Evolutionary conservation across 495 filamentous ascomycete genomes (phyloP), one percentile per base, ranked within the genome.

Genomic region (Amniculicola lignicola): DNA sequence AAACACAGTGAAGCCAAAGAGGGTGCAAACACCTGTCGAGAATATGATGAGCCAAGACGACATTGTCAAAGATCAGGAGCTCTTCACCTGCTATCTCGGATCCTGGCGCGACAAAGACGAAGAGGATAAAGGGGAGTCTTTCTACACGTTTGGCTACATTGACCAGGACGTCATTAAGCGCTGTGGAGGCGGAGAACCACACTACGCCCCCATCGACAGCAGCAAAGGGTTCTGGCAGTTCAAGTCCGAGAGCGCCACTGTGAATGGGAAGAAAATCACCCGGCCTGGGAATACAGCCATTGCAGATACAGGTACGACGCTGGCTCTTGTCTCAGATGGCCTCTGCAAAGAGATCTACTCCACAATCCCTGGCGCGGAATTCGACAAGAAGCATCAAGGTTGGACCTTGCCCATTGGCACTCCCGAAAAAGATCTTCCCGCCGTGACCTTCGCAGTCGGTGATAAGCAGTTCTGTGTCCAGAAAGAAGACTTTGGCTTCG

Each of bases 81-180:
- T 92, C n/a, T 90, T 90, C 73, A 90, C 86, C 0, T 83, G 78
- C 18, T 83, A 86, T 47, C 78, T 90, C 36, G 84, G 84, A 54
- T 83, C 77, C 48, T 80, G 77, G 70, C 77, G 80, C 19, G 82
- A 86, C 68, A 61, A 71, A 24, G 66, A 76, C 36, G 79, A 80
- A 42, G 69, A 69, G 0, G 73, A 77, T 50, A 79, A 82, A 38
- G 76, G 78, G 45, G 73, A 78, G 45, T 83, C 82, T 1, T 90
- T 90, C 74, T 90, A 87, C 71, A 90, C 87, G 0, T 90, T 90
- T 60, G 88, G 87, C 22, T 89, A 75, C 64, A 84, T 90, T 63
- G 87, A 90, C 63, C 64, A 86, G 54, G 80, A 78, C 4, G 76
- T 82, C 0, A 75, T 88, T 39, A 75, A 72, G 37, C 72, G 35